Evolutionary conservation across 192 early-diverging fungal species (phyloP).

Genomic region (Coemansia sp.): DNA sequence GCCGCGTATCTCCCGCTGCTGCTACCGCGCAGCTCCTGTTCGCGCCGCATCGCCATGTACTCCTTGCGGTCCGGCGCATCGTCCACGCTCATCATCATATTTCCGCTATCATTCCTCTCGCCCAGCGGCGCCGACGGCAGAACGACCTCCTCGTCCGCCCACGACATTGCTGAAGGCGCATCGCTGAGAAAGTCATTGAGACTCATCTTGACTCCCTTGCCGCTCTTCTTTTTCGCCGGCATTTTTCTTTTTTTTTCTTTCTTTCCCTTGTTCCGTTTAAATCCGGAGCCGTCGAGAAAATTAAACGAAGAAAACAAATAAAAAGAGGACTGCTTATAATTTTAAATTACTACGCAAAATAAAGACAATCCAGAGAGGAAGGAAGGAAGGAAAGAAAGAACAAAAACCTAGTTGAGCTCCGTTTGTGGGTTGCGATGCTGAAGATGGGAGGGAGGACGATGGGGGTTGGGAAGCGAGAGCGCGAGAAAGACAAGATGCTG

Average conservation of each 20-base stretch:
- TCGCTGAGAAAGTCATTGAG: constrained; percentile 72
- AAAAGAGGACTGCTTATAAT: too few species aligned
- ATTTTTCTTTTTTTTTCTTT: background rate
- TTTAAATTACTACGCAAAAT: too few species aligned
- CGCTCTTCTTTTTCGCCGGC: constrained; percentile 68
- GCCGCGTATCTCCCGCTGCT: too few species aligned
- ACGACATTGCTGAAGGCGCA: constrained; percentile 46
- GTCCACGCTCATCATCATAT: constrained; percentile 15
- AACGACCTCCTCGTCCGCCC: constrained; percentile 92
- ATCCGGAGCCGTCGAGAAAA: too few species aligned
- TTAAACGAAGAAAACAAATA: too few species aligned
- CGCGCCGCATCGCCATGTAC: constrained; percentile 12
- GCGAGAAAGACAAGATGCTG: too few species aligned
- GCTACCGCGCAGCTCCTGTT: constrained; percentile 1
- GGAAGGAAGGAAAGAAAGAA: too few species aligned
- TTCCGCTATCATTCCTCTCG: background rate
- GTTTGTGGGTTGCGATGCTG: too few species aligned
- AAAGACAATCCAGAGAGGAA: too few species aligned
- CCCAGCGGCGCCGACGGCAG: constrained; percentile 77
- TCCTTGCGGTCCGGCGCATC: constrained; percentile 37
- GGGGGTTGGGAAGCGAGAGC: too few species aligned
- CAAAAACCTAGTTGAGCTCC: too few species aligned
- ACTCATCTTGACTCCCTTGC: constrained; percentile 69
- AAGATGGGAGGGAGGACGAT: too few species aligned
- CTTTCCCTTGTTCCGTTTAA: background rate